Evolutionary conservation across 2,329 filamentous ascomycete species (phyloP), one percentile per base, ranked within the genome.

Genomic region (Rachicladosporium sp.): DNA sequence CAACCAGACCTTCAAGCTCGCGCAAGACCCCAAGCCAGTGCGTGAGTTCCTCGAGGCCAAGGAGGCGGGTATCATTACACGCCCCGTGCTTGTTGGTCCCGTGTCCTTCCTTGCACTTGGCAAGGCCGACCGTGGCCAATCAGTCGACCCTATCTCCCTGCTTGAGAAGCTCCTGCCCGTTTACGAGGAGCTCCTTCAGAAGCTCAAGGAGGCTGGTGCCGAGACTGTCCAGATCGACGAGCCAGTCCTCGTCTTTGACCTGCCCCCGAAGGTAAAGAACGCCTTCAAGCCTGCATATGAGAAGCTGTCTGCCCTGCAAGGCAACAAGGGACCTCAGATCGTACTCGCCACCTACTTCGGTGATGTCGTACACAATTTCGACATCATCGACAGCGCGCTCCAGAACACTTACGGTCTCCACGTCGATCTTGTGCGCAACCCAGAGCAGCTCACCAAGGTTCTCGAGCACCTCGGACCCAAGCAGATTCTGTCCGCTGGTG

Each of bases 361-460:
- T 71, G 91, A 98, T 67, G 87, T 98, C 52, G 86, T 96, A 58
- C 91, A 98, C 82, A 98, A 98, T 80, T 78, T 95, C 54, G 87
- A 95, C 59, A 78, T 86, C 52, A 68, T 98, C 56, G 54, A 60
- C 45, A 76, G 85, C 61, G 76, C 80, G 63, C 63, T 80, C 49
- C 66, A 74, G 52, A 76, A 76, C 58, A 67, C 93, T 59, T 77
- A 93, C 65, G 89, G 75, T 58, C 75, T 98, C 54, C 91, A 98
- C 74, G 63, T 96, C 52, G 91, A 98, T 68, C 82, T 96, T 52
- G 91, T 96, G 67, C 87, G 91, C 65, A 89, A 95, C 76, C 91
- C 91, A 40, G 89, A 96, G 75, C 91, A 98, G 74, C 82, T 98
- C 49, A 79, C 91, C 46, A 77, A 81, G 51, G 86, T 98, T 57